Conservation (phyloP, 495 filamentous ascomycete genomes). For the Tuber magnatum region DNA sequence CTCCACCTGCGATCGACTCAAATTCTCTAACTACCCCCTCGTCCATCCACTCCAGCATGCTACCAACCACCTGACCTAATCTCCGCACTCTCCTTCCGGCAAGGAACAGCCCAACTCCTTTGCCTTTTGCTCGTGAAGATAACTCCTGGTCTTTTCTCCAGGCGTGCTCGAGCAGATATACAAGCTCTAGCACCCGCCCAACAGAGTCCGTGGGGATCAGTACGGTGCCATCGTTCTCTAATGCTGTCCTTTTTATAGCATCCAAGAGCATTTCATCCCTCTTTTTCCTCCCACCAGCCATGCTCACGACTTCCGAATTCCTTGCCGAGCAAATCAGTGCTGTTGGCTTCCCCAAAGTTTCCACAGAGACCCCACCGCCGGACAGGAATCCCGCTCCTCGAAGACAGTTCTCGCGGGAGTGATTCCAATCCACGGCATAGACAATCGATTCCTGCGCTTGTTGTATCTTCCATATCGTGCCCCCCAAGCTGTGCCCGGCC, state of each 20-base stretch:
- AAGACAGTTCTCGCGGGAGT: conserved; percentile 84
- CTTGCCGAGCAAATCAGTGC: conserved; percentile 69
- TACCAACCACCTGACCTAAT: conserved; percentile 58
- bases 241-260: conserved; percentile 64
- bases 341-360: conserved; percentile 84
- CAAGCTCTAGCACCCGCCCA: conserved; percentile 83
- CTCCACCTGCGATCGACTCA: conserved; percentile 60
- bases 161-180: conserved; percentile 83
- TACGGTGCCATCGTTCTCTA: conserved; percentile 80
- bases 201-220: conserved; percentile 93
- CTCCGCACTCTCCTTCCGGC: conserved; percentile 60
- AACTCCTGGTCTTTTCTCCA: conserved; percentile 57
- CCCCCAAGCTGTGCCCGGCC: conserved; percentile 89
- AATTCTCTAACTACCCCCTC: conserved; percentile 85
- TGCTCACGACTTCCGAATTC: conserved; percentile 64
- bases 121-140: conserved; percentile 56
- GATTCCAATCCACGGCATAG: conserved; percentile 97
- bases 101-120: conserved; percentile 66
- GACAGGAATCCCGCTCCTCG: conserved; percentile 88
- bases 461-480: conserved; percentile 98
- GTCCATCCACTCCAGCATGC: conserved; percentile 99
- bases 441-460: conserved; percentile 95
- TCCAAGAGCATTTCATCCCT: conserved; percentile 78
- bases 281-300: conserved; percentile 64
- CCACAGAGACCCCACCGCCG: conserved; percentile 79